Percentiles rank a stretch among this genome's conserved stretches.
Evolutionary conservation across 257 asterid species (phyloP).

Genomic region (Craterostigma plantagineum): DNA sequence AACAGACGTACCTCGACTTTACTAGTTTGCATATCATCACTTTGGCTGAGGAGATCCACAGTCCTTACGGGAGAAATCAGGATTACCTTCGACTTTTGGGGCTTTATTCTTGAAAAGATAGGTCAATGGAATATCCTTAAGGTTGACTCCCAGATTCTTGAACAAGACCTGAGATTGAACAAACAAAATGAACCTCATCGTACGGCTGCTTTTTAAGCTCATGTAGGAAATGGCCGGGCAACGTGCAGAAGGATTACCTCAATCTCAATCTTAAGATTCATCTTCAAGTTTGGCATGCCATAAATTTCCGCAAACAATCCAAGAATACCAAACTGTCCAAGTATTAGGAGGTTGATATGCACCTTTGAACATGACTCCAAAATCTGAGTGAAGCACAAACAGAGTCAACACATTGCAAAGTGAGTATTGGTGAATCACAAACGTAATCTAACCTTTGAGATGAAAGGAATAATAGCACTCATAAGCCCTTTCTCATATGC

Average conservation of each 20-base stretch:
- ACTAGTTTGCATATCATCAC: conserved; percentile 21
- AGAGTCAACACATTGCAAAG: conserved; percentile 5
- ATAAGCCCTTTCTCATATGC: conserved; percentile 89
- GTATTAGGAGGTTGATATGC: conserved; percentile 99
- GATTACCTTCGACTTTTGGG: no score
- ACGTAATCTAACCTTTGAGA: conserved; percentile 57
- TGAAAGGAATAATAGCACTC: conserved; percentile 96
- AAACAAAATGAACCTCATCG: background rate
- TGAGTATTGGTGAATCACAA: conserved; percentile 3
- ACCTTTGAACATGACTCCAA: conserved; percentile 87
- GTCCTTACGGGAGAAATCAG: no score
- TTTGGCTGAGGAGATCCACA: conserved; percentile 29
- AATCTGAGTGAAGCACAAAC: conserved; percentile 25
- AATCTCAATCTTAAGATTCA: conserved; percentile 93
- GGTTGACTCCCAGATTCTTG: conserved; percentile 30
- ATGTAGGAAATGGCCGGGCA: no score
- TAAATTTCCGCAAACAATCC: conserved; percentile 85
- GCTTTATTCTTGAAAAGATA: no score
- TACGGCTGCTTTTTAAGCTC: background rate
- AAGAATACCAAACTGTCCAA: conserved; percentile 97
- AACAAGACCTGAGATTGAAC: conserved; percentile 66
- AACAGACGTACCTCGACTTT: conserved; percentile 44
- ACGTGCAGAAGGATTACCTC: conserved; percentile 68
- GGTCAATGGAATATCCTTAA: no score
- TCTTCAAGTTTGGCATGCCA: conserved; percentile 88